Percentiles rank a stretch among this genome's conserved stretches.
Conservation (phyloP, 352 stramenopile species). For the Thraustochytrium striatum region DNA sequence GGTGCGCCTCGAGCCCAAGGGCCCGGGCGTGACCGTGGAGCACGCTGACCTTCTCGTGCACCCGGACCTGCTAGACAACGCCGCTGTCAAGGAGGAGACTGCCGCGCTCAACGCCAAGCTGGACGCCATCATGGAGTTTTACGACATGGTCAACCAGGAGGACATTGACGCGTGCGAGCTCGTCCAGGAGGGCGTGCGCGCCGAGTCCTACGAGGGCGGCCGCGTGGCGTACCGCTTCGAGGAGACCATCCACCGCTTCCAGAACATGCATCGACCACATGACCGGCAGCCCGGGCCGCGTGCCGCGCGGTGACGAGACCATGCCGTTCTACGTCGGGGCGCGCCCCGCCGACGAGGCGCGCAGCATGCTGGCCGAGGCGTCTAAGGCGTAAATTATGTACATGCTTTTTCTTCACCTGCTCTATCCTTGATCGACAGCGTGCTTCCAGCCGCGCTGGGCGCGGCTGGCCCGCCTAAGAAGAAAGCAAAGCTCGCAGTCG, state of each 20-base stretch:
- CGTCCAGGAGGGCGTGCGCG: constrained; percentile 51
- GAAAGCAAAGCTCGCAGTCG: too few species aligned
- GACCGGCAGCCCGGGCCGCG: constrained; percentile 36
- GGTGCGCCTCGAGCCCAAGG: constrained; percentile 46
- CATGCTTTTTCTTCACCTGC: too few species aligned
- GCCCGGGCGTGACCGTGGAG: constrained; percentile 37
- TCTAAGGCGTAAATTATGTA: too few species aligned
- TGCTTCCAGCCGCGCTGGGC: too few species aligned
- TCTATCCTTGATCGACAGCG: too few species aligned
- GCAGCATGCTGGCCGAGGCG: background rate
- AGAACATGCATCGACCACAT: constrained; percentile 56
- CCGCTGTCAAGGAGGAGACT: constrained; percentile 21
- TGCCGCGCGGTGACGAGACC: constrained; percentile 45
- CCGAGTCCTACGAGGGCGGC: constrained; percentile 48
- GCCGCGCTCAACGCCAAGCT: constrained; percentile 46
- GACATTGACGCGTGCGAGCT: constrained; percentile 53
- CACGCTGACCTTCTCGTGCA: constrained; percentile 52
- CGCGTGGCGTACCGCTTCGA: constrained; percentile 55
- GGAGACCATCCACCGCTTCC: constrained; percentile 55
- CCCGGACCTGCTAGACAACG: constrained; percentile 50
- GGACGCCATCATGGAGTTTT: constrained; percentile 53
- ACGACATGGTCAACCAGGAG: constrained; percentile 52
- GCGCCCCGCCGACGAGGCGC: background rate
- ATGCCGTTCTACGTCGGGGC: constrained; percentile 41
- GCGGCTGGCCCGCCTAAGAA: too few species aligned